A percentile compares a stretch with the other conserved stretches of the same genome.
Conservation (phyloP, 2,329 filamentous ascomycete genomes). For the Stachybotrys chlorohalonatus region DNA sequence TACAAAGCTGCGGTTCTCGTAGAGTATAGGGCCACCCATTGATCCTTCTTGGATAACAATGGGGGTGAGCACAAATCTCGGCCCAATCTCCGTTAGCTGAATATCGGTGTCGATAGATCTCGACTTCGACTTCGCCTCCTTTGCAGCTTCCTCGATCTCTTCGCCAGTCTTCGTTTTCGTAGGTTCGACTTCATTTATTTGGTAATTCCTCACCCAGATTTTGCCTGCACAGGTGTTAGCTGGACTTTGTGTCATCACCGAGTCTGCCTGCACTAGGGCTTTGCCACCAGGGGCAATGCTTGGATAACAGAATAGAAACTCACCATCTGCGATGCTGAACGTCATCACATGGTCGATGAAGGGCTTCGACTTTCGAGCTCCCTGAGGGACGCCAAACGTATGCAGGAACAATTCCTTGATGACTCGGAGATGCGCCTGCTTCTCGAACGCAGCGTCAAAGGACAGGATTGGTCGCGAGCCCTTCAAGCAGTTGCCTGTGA, state of each 20-base stretch:
- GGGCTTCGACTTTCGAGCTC: constrained; percentile 82
- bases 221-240: not conserved
- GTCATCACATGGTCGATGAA: constrained; percentile 94
- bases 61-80: constrained; percentile 84
- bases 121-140: constrained; percentile 25
- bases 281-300: not conserved
- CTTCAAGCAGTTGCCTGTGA: constrained; percentile 94
- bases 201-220: constrained; percentile 89
- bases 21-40: constrained; percentile 93
- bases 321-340: constrained; percentile 83
- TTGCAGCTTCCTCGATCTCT: constrained; percentile 31
- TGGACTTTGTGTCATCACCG: constrained; percentile 20
- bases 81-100: constrained; percentile 84
- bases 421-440: constrained; percentile 67
- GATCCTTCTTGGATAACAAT: constrained; percentile 93
- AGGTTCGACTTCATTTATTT: constrained; percentile 64
- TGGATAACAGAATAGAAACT: constrained; percentile 31
- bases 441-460: constrained; percentile 82
- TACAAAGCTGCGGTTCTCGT: constrained; percentile 96
- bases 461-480: constrained; percentile 84
- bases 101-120: constrained; percentile 58
- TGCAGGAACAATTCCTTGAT: constrained; percentile 87
- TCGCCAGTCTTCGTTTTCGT: constrained; percentile 19
- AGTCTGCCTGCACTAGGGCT: constrained; percentile 35
- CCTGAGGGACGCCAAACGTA: constrained; percentile 85